Conservation (phyloP, 768 basidiomycete genomes). For the Russula earlei region DNA sequence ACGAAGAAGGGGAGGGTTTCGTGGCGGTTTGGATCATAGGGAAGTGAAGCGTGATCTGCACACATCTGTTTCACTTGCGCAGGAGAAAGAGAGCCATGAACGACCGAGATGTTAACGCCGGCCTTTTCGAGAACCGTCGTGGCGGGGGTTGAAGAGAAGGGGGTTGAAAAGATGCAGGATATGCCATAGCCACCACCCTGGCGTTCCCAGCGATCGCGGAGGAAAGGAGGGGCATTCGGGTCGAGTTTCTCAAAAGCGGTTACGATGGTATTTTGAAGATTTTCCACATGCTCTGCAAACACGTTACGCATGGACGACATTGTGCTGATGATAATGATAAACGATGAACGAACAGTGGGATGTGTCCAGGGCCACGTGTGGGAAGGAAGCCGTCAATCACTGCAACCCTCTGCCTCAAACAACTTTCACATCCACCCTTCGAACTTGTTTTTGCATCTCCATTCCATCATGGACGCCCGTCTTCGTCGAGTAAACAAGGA, state of each 20-base stretch:
- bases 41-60: constrained; percentile 75
- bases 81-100: constrained; percentile 82
- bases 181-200: constrained; percentile 65
- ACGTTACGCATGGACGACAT: constrained; percentile 55
- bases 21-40: constrained; percentile 46
- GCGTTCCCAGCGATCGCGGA: constrained; percentile 73
- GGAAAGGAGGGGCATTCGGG: constrained; percentile 57
- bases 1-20: constrained; percentile 84
- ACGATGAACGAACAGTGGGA: no score
- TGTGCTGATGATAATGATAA: neutral
- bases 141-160: constrained; percentile 24
- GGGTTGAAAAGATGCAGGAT: constrained; percentile 71
- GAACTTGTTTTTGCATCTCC: neutral
- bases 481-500: constrained; percentile 90
- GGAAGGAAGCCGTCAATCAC: no score
- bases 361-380: neutral
- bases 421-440: neutral
- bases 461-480: constrained; percentile 50
- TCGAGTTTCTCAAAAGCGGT: constrained; percentile 70
- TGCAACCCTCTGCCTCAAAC: constrained; percentile 11
- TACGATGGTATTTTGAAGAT: constrained; percentile 76
- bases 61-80: constrained; percentile 91
- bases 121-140: constrained; percentile 80
- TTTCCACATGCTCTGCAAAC: constrained; percentile 66
- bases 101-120: constrained; percentile 90